Evolutionary conservation across 1,139 yeast species (phyloP).

Genomic region (Candida pseudoviswanathii): DNA sequence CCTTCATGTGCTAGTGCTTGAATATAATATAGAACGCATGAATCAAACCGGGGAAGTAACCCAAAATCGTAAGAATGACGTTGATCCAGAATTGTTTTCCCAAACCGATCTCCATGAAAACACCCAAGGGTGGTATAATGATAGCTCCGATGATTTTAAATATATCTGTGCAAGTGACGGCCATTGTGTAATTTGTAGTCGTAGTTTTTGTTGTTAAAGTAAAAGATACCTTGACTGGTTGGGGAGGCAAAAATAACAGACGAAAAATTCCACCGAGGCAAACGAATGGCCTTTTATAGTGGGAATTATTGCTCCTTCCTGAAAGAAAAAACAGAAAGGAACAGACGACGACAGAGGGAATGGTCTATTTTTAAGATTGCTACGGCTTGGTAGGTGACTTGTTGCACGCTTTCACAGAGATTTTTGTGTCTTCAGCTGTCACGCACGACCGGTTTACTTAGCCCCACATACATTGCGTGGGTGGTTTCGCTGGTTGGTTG

Average conservation of each 20-base stretch:
- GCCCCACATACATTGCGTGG: slow-evolving; percentile 1
- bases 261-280: neutral
- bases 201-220: neutral
- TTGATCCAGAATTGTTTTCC: slow-evolving; percentile 57
- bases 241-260: neutral
- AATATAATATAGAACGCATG: slow-evolving; percentile 62
- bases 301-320: neutral
- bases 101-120: slow-evolving; percentile 70
- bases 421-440: neutral
- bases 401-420: neutral
- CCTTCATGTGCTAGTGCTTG: slow-evolving; percentile 12
- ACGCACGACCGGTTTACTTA: neutral
- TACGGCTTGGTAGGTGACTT: neutral
- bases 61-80: slow-evolving; percentile 60
- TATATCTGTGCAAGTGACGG: slow-evolving; percentile 57
- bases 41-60: slow-evolving; percentile 66
- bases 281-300: neutral
- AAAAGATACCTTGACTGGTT: neutral
- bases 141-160: slow-evolving; percentile 63
- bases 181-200: slow-evolving; percentile 32
- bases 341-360: neutral
- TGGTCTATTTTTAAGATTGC: neutral
- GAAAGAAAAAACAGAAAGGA: neutral
- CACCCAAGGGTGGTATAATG: slow-evolving; percentile 75
- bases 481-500: neutral